Evolutionary conservation across 139 green algal species (phyloP).

Genomic region (Coelastrella sp.): DNA sequence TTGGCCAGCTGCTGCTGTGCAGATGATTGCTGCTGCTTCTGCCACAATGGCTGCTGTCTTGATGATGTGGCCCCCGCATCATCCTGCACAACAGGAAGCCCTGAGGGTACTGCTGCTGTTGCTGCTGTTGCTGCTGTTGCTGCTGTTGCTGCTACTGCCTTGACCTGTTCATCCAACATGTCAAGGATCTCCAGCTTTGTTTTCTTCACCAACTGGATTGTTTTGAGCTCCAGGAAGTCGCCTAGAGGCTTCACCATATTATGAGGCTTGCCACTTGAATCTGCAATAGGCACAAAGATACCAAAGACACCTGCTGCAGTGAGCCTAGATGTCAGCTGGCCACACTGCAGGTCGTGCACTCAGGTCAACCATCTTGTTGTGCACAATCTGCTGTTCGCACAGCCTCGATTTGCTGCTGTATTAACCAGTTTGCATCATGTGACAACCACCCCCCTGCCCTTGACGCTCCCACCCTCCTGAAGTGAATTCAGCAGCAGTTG

Average conservation of each 20-base stretch:
- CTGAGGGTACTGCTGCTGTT: background rate
- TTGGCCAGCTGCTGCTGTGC: background rate
- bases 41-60: background rate
- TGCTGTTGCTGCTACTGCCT: background rate
- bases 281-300: background rate
- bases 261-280: background rate
- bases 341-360: background rate
- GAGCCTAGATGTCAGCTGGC: background rate
- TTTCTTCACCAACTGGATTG: background rate
- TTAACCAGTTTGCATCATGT: too few species aligned
- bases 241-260: slow-evolving; percentile 26
- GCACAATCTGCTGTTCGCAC: background rate
- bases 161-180: slow-evolving; percentile 10
- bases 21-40: slow-evolving; percentile 2
- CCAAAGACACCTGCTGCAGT: background rate
- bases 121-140: background rate
- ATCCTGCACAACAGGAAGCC: background rate
- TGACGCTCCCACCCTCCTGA: too few species aligned
- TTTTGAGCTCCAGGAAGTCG: slow-evolving; percentile 1
- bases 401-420: too few species aligned
- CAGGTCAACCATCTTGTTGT: background rate
- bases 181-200: slow-evolving; percentile 20
- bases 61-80: background rate
- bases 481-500: too few species aligned
- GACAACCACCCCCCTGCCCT: too few species aligned